These are phyloP conservation scores for Tolypocladium nubicola DNA, from an alignment of 2,329 filamentous ascomycete species.

Conservation along the genomic window DNA sequence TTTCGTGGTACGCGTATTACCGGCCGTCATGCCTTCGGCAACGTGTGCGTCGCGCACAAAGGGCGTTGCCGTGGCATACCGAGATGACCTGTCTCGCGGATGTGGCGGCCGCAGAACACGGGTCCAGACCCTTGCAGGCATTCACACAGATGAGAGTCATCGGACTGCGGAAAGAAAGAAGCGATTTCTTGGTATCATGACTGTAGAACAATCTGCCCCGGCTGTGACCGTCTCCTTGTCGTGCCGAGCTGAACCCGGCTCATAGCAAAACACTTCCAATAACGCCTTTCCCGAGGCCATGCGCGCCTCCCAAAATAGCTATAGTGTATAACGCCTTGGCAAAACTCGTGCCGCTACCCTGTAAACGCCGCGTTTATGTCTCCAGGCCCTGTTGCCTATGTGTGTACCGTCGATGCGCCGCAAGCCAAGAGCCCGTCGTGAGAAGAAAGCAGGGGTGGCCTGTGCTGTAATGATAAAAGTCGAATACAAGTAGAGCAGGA, in stretches of 20 bases:
- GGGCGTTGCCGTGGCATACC: background rate
- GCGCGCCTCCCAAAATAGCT: background rate
- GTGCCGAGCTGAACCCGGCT: background rate
- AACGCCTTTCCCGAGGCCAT: background rate
- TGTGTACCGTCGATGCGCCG: background rate
- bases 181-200: background rate
- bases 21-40: background rate
- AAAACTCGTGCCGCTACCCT: background rate
- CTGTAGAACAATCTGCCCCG: background rate
- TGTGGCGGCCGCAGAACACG: background rate
- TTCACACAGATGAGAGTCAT: too few relatives aligned
- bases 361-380: background rate
- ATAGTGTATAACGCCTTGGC: background rate
- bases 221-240: background rate
- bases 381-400: background rate
- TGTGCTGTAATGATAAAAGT: background rate
- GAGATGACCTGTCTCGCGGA: slow-evolving; percentile 1
- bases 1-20: background rate
- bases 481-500: background rate
- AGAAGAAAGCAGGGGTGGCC: background rate
- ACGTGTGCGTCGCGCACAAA: background rate
- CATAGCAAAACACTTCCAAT: background rate
- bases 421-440: background rate
- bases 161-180: background rate
- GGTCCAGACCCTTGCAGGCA: background rate